These are phyloP conservation scores for Daedaleopsis nitida DNA, from an alignment of 768 basidiomycete genomes.

Conservation along the genomic window DNA sequence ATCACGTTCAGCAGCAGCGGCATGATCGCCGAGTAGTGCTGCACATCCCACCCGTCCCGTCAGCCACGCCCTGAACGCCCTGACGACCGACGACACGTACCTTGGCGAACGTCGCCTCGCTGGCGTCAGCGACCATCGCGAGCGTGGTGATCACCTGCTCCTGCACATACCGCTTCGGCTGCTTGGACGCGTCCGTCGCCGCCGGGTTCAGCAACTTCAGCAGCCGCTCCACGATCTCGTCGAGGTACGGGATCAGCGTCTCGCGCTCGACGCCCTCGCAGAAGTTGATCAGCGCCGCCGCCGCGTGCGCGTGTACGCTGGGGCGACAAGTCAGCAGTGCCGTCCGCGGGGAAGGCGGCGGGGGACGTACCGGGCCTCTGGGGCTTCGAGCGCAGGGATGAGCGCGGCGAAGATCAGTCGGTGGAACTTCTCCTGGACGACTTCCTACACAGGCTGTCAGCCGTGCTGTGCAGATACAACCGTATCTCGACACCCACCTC, in stretches of 20 bases:
- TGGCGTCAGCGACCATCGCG: constrained; percentile 88
- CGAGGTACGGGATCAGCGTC: constrained; percentile 75
- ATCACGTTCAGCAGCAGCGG: constrained; percentile 78
- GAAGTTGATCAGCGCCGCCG: constrained; percentile 88
- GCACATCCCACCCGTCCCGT: not conserved
- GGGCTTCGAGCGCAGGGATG: constrained; percentile 73
- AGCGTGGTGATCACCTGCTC: constrained; percentile 88
- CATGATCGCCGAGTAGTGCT: constrained; percentile 83
- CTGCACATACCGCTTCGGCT: constrained; percentile 68
- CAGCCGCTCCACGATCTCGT: constrained; percentile 74
- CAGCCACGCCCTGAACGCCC: not conserved
- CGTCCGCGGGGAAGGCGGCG: not conserved
- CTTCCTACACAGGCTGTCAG: constrained; percentile 46
- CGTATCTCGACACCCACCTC: constrained; percentile 50
- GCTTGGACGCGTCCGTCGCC: constrained; percentile 36
- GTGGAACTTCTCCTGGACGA: constrained; percentile 74
- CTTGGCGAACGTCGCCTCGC: constrained; percentile 76
- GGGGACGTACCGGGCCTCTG: constrained; percentile 61
- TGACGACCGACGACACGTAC: constrained; percentile 36
- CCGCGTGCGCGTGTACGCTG: constrained; percentile 86
- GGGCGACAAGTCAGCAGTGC: not conserved
- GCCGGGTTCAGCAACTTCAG: constrained; percentile 64
- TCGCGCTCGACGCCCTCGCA: constrained; percentile 83
- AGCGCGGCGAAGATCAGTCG: constrained; percentile 68
- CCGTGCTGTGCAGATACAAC: not conserved